Percentiles rank a stretch among this genome's conserved stretches.
phyloP scores from a whole-genome alignment of 495 filamentous ascomycete genomes.

The Podospora sp. region DNA sequence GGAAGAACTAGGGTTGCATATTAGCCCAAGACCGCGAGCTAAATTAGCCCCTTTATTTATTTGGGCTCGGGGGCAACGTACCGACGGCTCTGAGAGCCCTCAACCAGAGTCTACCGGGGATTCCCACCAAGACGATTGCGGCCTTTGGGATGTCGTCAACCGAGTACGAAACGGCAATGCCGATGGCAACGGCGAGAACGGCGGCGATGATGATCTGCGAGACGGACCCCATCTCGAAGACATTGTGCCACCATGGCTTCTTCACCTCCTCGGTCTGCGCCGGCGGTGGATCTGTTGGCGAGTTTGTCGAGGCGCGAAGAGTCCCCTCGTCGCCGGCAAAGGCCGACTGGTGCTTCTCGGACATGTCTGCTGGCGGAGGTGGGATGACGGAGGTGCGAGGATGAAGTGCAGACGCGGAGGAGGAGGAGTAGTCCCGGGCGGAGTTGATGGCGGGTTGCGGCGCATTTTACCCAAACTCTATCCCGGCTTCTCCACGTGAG shows the following conservation, averaged over 20 bases:
- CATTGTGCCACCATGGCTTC: slow-evolving; percentile 23
- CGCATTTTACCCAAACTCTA: slow-evolving; percentile 1
- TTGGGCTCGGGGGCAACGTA: slow-evolving; percentile 19
- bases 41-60: too few relatives aligned
- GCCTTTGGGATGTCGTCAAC: slow-evolving; percentile 32
- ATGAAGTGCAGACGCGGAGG: not conserved
- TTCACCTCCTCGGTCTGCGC: not conserved
- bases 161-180: slow-evolving; percentile 26
- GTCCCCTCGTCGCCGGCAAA: not conserved
- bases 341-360: slow-evolving; percentile 2
- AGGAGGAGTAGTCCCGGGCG: not conserved
- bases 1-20: slow-evolving; percentile 38
- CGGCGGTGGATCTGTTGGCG: not conserved
- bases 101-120: slow-evolving; percentile 38
- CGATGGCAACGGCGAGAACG: slow-evolving; percentile 33
- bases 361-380: not conserved
- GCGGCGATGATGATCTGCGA: slow-evolving; percentile 36
- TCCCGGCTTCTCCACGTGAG: not conserved
- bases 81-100: slow-evolving; percentile 36
- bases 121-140: slow-evolving; percentile 26
- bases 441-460: not conserved
- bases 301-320: not conserved
- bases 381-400: not conserved
- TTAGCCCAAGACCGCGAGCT: too few relatives aligned
- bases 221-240: slow-evolving; percentile 24